Evolutionary conservation across 2,329 filamentous ascomycete genomes (phyloP).

Genomic region (Laburnicola sp.): DNA sequence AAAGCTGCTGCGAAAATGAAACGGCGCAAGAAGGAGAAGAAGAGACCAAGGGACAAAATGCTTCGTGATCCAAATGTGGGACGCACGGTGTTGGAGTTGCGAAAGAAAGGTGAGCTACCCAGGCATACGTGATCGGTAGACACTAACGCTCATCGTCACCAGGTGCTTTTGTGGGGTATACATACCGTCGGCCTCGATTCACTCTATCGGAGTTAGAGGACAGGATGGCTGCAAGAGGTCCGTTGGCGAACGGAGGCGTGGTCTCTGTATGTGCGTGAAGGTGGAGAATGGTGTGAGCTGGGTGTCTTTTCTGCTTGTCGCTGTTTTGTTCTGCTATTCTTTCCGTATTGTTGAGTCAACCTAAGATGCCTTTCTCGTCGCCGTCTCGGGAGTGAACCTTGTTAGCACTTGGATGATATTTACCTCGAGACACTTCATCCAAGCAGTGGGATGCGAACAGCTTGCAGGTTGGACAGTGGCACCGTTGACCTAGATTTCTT

Average conservation of each 20-base stretch:
- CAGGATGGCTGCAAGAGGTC: constrained; percentile 11
- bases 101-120: constrained; percentile 62
- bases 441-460: too few species aligned
- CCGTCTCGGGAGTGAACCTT: not conserved
- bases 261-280: constrained; percentile 13
- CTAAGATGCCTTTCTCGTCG: not conserved
- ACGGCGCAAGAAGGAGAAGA: constrained; percentile 68
- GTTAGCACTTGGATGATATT: too few species aligned
- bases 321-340: not conserved
- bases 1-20: constrained; percentile 26
- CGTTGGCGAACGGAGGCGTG: constrained; percentile 5
- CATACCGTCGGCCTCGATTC: constrained; percentile 64
- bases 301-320: not conserved
- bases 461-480: too few species aligned
- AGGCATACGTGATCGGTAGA: not conserved
- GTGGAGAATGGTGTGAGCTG: not conserved
- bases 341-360: not conserved
- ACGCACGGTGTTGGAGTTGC: constrained; percentile 71
- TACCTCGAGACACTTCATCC: too few species aligned
- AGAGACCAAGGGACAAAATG: constrained; percentile 80
- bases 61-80: constrained; percentile 72
- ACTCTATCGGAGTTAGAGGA: constrained; percentile 36
- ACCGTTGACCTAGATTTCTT: too few species aligned
- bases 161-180: constrained; percentile 84
- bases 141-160: not conserved